Evolutionary conservation across 768 basidiomycete genomes (phyloP), one percentile per base, ranked within the genome.

Genomic region (Leccinum boreale): DNA sequence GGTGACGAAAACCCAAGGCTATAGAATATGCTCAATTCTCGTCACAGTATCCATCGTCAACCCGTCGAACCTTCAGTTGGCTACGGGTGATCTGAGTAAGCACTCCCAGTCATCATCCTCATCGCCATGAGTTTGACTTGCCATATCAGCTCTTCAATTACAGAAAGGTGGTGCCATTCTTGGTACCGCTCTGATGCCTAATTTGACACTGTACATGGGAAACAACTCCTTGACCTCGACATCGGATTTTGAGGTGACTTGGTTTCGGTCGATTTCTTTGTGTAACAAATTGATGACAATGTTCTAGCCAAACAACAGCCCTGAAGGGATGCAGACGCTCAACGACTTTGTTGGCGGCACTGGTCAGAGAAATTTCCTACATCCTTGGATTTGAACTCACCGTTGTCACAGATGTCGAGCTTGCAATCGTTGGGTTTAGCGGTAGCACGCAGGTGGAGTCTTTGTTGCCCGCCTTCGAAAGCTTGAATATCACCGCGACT

Each of bases 301-400:
- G 9, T 48, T 63, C 24, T 57, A 87, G 82, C 79, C 88, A 8
- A 89, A 89, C 67, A 74, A 74, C 29, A 85, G 74, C 56, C 79
- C 82, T 0, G 75, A 84, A 66, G 87, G 86, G 29, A 69, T 76
- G 50, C 76, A 85, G 61, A 88, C 87, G 1, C 75, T 91, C 31
- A 79, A 83, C 54, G 81, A 89, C 36, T 90, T 90, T 64, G 81
- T 89, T 46, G 80, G 82, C 14, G 79, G 82, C 51, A 81, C 78
- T 63, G 82, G 85, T 82, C 54, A 36, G 12, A 11, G 11, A 11
- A 24, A 2, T 53, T 57, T 15, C 49, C 23, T 9, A 11, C 4
- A n/a, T 17, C 19, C n/a, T 46, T 33, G 28, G 19, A 4, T 39
- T 24, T 33, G 17, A 51, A 53, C 49, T 60, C 10, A 56, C 28